These are phyloP conservation scores for Ballota nigra DNA, from an alignment of 257 asterid species.

Conservation along the genomic window DNA sequence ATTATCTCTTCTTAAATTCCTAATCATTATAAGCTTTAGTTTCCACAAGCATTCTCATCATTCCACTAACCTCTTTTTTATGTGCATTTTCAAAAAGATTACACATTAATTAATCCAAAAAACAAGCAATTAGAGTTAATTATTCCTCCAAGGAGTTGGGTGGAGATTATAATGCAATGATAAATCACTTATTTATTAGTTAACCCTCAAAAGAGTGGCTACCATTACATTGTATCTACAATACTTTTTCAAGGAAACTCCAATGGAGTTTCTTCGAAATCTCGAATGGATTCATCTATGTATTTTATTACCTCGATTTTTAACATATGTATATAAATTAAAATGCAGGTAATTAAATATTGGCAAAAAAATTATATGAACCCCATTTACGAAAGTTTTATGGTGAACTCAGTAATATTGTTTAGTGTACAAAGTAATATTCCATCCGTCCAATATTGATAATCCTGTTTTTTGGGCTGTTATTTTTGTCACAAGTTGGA, in stretches of 20 bases:
- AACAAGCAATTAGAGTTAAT: slow-evolving; percentile 21
- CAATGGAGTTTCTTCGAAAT: slow-evolving; percentile 7
- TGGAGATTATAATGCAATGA: slow-evolving; percentile 21
- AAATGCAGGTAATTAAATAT: no score
- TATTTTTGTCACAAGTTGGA: no score
- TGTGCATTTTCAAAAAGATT: slow-evolving; percentile 4
- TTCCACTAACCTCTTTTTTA: slow-evolving; percentile 24
- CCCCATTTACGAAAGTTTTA: no score
- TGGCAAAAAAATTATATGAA: no score
- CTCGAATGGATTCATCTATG: not conserved
- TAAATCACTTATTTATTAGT: slow-evolving; percentile 9
- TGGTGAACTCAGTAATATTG: no score
- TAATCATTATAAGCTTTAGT: slow-evolving; percentile 24
- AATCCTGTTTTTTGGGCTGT: no score
- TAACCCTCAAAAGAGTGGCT: slow-evolving; percentile 21
- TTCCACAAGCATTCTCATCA: slow-evolving; percentile 15
- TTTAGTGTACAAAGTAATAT: no score
- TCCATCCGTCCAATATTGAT: no score
- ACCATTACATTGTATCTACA: slow-evolving; percentile 18
- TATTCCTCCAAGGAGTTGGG: slow-evolving; percentile 23
- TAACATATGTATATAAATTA: not conserved
- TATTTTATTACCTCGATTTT: not conserved
- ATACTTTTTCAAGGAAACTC: slow-evolving; percentile 12
- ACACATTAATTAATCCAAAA: not conserved
- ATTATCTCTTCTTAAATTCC: slow-evolving; percentile 14